phyloP scores from a whole-genome alignment of 2,329 filamentous ascomycete species.

The Fusarium sp. region DNA sequence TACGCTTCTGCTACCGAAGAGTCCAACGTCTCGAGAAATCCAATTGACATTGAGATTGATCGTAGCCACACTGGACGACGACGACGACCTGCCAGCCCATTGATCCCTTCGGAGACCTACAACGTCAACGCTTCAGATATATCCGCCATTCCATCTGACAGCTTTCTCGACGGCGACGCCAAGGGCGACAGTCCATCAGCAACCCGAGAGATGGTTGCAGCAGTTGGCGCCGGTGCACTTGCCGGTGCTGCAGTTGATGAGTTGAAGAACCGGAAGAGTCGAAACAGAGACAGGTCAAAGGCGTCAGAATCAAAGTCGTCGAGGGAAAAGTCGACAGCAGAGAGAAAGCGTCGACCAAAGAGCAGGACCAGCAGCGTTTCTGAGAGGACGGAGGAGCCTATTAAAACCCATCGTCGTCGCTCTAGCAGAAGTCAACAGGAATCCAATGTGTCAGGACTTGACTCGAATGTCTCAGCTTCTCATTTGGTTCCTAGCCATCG shows the following conservation, averaged over 20 bases:
- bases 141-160: conserved; percentile 74
- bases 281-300: conserved; percentile 54
- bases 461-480: conserved; percentile 64
- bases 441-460: conserved; percentile 60
- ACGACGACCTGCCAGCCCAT: conserved; percentile 73
- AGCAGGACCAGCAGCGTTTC: conserved; percentile 59
- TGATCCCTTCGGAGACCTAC: conserved; percentile 69
- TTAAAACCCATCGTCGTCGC: conserved; percentile 56
- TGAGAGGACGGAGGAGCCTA: conserved; percentile 58
- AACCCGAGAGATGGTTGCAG: conserved; percentile 48
- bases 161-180: conserved; percentile 64
- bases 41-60: conserved; percentile 90
- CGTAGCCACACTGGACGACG: conserved; percentile 57
- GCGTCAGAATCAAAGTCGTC: conserved; percentile 50
- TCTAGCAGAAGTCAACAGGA: conserved; percentile 63
- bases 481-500: conserved; percentile 62
- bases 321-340: conserved; percentile 53
- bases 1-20: conserved; percentile 82
- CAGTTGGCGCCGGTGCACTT: conserved; percentile 46
- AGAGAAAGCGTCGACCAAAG: conserved; percentile 58
- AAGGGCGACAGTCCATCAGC: conserved; percentile 54
- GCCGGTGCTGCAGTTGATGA: conserved; percentile 54
- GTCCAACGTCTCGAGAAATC: conserved; percentile 77
- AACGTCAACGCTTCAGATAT: conserved; percentile 80
- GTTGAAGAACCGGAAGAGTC: conserved; percentile 54